Evolutionary conservation across 2,329 filamentous ascomycete species (phyloP).

Genomic region (Pyrenochaeta sp.): DNA sequence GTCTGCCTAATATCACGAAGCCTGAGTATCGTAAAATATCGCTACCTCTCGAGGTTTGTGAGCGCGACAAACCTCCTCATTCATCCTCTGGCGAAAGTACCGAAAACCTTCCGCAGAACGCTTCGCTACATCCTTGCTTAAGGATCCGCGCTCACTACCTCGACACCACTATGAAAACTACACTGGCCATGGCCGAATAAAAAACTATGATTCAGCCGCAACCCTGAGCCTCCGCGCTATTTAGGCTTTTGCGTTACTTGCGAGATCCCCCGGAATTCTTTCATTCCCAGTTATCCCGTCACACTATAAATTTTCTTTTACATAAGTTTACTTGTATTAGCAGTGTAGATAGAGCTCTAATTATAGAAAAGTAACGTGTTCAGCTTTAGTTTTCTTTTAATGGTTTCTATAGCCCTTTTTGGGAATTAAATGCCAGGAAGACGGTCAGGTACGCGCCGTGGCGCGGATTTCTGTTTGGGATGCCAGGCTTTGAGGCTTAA

Average conservation of each 20-base stretch:
- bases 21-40: not conserved
- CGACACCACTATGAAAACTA: slow-evolving; percentile 2
- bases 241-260: not conserved
- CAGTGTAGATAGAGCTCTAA: too few relatives aligned
- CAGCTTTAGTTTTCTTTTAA: too few relatives aligned
- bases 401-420: too few relatives aligned
- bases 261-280: too few relatives aligned
- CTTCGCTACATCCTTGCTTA: not conserved
- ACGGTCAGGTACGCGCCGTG: too few relatives aligned
- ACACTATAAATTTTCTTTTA: too few relatives aligned
- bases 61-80: not conserved
- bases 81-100: not conserved
- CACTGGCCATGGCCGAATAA: not conserved
- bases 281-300: too few relatives aligned
- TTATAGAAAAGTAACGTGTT: too few relatives aligned
- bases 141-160: slow-evolving; percentile 14
- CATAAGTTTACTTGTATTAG: too few relatives aligned
- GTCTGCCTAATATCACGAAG: not conserved
- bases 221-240: not conserved
- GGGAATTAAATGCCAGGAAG: too few relatives aligned
- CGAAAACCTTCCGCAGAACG: not conserved
- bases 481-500: too few relatives aligned
- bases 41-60: not conserved
- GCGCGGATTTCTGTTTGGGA: too few relatives aligned
- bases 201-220: not conserved